These are phyloP conservation scores for Myriosclerotinia scirpicola DNA, from an alignment of 2,329 filamentous ascomycete species.

Conservation along the genomic window DNA sequence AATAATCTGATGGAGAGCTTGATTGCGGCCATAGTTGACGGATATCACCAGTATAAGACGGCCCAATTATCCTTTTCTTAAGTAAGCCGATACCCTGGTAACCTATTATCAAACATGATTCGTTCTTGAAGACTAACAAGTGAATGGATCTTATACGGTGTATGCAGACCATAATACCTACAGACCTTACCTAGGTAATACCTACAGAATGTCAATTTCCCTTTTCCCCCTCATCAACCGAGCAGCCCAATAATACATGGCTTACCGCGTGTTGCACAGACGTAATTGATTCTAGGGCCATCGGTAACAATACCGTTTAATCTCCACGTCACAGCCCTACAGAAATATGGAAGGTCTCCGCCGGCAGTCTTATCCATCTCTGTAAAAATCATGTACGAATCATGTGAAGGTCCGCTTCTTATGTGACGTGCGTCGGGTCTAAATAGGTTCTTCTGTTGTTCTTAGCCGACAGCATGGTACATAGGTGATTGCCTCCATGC, in stretches of 20 bases:
- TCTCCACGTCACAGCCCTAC: conserved; percentile 10
- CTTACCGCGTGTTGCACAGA: no score
- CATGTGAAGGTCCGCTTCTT: not conserved
- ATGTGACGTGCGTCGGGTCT: not conserved
- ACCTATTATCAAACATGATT: not conserved
- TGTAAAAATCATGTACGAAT: not conserved
- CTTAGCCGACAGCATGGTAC: not conserved
- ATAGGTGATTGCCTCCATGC: not conserved
- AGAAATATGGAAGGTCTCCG: not conserved
- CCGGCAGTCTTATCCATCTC: not conserved
- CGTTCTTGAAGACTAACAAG: not conserved
- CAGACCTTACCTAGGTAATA: not conserved
- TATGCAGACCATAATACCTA: not conserved
- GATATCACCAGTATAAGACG: not conserved
- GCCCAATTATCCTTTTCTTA: not conserved
- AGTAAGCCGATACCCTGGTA: not conserved
- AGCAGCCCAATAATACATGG: not conserved
- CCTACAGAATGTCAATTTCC: not conserved
- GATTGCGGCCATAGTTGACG: not conserved
- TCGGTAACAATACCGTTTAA: not conserved
- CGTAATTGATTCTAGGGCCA: not conserved
- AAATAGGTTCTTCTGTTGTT: not conserved
- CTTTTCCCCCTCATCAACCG: not conserved
- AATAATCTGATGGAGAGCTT: conserved; percentile 6
- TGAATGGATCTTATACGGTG: not conserved